Base-by-base conservation (phyloP, 345 rosid genomes). In the Citropsis articulata region DNA sequence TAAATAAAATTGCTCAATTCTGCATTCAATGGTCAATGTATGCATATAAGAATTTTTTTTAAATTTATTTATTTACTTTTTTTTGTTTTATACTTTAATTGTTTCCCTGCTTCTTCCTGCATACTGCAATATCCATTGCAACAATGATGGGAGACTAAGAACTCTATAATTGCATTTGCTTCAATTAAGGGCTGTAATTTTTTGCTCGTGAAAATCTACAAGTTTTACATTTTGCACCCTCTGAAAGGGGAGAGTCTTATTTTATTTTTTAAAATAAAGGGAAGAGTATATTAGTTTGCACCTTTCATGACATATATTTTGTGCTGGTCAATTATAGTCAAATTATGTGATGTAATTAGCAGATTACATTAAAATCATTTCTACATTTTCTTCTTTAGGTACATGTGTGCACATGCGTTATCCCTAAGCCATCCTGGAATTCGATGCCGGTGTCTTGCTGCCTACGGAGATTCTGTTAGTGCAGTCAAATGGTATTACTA, bases 341-440 rank as follows among this genome's bases (percentile, higher is more conserved):
- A 31, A 45, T 66, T 76, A 6, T 19, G 33, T 40, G 60, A 24
- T 57, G n/a, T 59, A 31, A 72, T 35, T 59, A 35, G 60, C 30
- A 45, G 19, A 53, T 56, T 57, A 13, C 48, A 35, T 28, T 36
- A 59, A 65, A 53, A 53, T 16, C 21, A 42, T 36, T n/a, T 56
- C 13, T 63, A 56, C 55, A 5, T 30, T 30, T 50, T 76, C 61
- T 63, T 80, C 82, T 82, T 67, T 80, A 95, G 99, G 90, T 95
- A 93, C 86, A 94, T 95, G 97, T 91, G 94, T 77, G 93, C 99
- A 1, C 99, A 95, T 88, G 99, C 99, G 66, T 84, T 95, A 79
- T 95, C 97, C 76, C 89, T 95, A 65, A 95, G 87, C 85, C 99
- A 96, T 90, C 99, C 99, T 63, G 97, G 98, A 66, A 94, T 96